These are phyloP conservation scores for Grosmannia clavigera DNA, from an alignment of 2,329 filamentous ascomycete species.

Conservation along the genomic window DNA sequence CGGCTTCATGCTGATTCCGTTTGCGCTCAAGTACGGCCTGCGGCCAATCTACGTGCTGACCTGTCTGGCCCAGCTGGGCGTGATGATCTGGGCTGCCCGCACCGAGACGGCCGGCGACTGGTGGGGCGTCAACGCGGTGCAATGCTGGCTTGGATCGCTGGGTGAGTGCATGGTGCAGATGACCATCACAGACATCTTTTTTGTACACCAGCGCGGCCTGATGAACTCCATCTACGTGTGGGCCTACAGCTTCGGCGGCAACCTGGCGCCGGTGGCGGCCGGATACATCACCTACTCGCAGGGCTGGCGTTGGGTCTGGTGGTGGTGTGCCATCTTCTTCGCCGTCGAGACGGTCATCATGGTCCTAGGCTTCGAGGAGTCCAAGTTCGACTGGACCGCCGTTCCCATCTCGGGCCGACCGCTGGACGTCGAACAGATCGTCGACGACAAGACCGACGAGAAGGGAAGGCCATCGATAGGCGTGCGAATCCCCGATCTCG, in stretches of 20 bases:
- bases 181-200: slow-evolving; percentile 43
- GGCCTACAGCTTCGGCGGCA: slow-evolving; percentile 24
- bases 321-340: slow-evolving; percentile 17
- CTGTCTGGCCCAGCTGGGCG: slow-evolving; percentile 29
- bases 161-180: slow-evolving; percentile 34
- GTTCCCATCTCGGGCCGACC: neutral
- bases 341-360: slow-evolving; percentile 5
- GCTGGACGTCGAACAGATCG: neutral
- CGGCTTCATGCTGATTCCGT: slow-evolving; percentile 32
- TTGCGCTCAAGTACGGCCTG: slow-evolving; percentile 31
- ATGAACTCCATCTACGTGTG: slow-evolving; percentile 35
- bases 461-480: no score
- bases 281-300: slow-evolving; percentile 35
- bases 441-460: neutral
- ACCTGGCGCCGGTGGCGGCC: slow-evolving; percentile 31
- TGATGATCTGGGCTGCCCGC: slow-evolving; percentile 25
- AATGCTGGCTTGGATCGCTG: slow-evolving; percentile 30
- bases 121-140: slow-evolving; percentile 10
- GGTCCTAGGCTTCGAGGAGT: slow-evolving; percentile 8
- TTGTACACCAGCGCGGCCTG: slow-evolving; percentile 40
- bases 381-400: slow-evolving; percentile 7
- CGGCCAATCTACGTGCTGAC: slow-evolving; percentile 30
- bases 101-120: slow-evolving; percentile 9
- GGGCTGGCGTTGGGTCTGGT: slow-evolving; percentile 35
- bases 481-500: neutral